Evolutionary conservation across 2,329 filamentous ascomycete species (phyloP).

Genomic region (Aspergillus piperis): DNA sequence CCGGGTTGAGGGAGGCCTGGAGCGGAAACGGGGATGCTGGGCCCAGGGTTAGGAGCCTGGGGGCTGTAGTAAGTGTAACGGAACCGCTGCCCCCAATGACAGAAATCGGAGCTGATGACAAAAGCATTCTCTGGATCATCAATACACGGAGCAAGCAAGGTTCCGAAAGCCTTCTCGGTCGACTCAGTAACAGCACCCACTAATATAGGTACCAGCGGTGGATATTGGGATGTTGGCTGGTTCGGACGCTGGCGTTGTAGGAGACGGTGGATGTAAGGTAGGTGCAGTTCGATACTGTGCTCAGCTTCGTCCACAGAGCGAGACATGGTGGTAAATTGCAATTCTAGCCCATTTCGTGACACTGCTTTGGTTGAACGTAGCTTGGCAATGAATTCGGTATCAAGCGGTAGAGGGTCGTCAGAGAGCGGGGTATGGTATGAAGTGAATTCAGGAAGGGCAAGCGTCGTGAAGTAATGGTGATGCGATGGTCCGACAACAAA

Average conservation of each 20-base stretch:
- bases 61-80: constrained; percentile 77
- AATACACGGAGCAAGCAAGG: constrained; percentile 75
- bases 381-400: constrained; percentile 45
- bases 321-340: constrained; percentile 59
- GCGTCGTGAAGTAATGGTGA: constrained; percentile 74
- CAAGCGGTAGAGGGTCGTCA: constrained; percentile 46
- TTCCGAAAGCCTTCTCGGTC: constrained; percentile 69
- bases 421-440: constrained; percentile 49
- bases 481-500: constrained; percentile 94
- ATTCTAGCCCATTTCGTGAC: constrained; percentile 33
- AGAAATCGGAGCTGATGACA: constrained; percentile 92
- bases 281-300: constrained; percentile 95
- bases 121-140: constrained; percentile 74
- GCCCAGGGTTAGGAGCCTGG: constrained; percentile 43
- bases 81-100: constrained; percentile 89
- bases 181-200: constrained; percentile 70
- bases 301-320: constrained; percentile 71
- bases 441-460: constrained; percentile 72
- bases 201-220: constrained; percentile 80
- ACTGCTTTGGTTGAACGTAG: constrained; percentile 34
- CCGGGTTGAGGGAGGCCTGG: constrained; percentile 46
- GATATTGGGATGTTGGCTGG: constrained; percentile 58
- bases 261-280: constrained; percentile 88
- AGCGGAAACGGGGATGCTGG: constrained; percentile 41
- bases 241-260: constrained; percentile 57